Base-by-base conservation (phyloP, 257 asterid genomes). In the Forsythia viridissima region DNA sequence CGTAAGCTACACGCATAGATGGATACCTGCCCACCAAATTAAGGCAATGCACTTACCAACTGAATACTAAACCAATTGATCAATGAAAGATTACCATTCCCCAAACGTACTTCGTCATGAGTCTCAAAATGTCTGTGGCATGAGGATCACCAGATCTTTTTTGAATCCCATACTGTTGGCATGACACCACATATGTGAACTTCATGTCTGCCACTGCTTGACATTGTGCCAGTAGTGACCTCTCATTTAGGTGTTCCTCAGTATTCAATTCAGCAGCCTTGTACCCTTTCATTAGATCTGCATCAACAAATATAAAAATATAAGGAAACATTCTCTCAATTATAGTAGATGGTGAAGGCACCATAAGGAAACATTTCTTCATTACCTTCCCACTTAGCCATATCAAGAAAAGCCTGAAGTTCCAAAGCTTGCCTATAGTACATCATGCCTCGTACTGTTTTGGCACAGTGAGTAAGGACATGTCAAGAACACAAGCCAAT, bases 391-490 rank as follows among this genome's bases (percentile, higher is more conserved):
- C 93, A 96, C 70, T 89, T 84, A 65, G 99, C 99, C 99, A 93
- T 95, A 88, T 95, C 99, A 74, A 95, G 98, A 82, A 95, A 95
- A 63, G 98, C 95, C 86, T 94, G 98, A 77, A 94, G 96, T 85
- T 94, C 99, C 88, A 94, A 86, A 69, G 99, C 98, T 87, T 94
- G 99, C 70, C 98, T 94, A 82, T 94, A 93, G 85, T 94, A 94
- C 99, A 94, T 94, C 99, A 94, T 94, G 82, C 99, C 99, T 69
- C 99, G 97, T 71, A 93, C 99, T 94, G 82, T 20, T 77, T 70
- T 70, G 75, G 20, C 39, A 59, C 72, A 79, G 73, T 37, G n/a
- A 77, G 48, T 16, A 72, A 55, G 13, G 66, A 65, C 74, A 71
- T 44, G 65, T 46, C 74, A 77, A 38, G 61, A 80, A 68, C 44